Conservation (phyloP, 441 rosid genomes). For the Hura crepitans region DNA sequence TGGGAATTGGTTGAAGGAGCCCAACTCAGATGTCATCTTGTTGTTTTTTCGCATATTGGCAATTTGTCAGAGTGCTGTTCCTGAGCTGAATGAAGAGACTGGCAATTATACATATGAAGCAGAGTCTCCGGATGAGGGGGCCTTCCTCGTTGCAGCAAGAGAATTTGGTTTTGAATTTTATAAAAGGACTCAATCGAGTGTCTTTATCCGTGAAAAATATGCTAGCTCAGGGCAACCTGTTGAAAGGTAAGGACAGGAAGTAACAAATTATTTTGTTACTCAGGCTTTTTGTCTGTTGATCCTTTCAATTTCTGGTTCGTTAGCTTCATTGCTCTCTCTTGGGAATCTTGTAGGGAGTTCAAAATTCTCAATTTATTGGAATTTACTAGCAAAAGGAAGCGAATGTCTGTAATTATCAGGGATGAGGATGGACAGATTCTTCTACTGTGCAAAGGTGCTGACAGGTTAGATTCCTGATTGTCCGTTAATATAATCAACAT, state of each 20-base stretch:
- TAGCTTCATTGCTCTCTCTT: constrained; percentile 20
- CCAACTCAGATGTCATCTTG: constrained; percentile 45
- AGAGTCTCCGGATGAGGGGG: constrained; percentile 94
- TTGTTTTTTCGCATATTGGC: constrained; percentile 75
- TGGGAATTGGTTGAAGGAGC: constrained; percentile 83
- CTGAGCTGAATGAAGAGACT: constrained; percentile 76
- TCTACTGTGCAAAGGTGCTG: constrained; percentile 97
- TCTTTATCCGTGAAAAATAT: constrained; percentile 55
- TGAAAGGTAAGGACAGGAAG: constrained; percentile 55
- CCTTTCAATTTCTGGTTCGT: constrained; percentile 13
- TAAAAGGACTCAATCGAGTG: constrained; percentile 86
- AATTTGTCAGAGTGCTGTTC: constrained; percentile 88
- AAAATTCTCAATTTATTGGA: constrained; percentile 86
- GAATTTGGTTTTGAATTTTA: constrained; percentile 91
- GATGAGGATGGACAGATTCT: constrained; percentile 75
- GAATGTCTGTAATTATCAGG: constrained; percentile 84
- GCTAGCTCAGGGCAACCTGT: constrained; percentile 44
- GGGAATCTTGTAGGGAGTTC: constrained; percentile 63
- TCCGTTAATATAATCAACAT: neutral
- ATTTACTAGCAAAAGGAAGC: constrained; percentile 93
- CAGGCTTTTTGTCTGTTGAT: constrained; percentile 16
- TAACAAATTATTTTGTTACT: constrained; percentile 10
- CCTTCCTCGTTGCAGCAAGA: constrained; percentile 91
- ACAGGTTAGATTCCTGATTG: constrained; percentile 55
- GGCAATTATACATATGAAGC: constrained; percentile 76